Evolutionary conservation across 441 rosid species (phyloP).

Genomic region (Macaranga tanarius): DNA sequence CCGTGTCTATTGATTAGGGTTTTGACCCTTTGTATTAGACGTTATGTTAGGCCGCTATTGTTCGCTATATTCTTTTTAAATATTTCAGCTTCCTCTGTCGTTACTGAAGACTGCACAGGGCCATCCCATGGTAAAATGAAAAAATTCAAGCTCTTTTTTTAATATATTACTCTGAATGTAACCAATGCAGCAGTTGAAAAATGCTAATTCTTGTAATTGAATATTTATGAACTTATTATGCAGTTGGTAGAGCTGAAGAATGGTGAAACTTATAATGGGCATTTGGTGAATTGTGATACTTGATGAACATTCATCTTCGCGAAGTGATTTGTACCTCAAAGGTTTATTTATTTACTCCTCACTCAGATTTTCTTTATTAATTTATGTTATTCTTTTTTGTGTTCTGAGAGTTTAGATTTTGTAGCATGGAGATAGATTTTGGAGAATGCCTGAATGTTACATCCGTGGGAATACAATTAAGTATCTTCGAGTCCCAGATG

Average conservation of each 20-base stretch:
- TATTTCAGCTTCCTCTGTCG: slow-evolving; percentile 86
- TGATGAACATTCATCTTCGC: slow-evolving; percentile 98
- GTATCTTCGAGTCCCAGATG: slow-evolving; percentile 93
- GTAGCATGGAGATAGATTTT: slow-evolving; percentile 96
- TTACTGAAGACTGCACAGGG: slow-evolving; percentile 94
- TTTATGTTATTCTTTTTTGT: background rate
- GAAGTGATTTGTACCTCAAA: slow-evolving; percentile 97
- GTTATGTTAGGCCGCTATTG: too few relatives aligned
- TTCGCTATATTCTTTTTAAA: background rate
- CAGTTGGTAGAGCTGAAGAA: slow-evolving; percentile 92
- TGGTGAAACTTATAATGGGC: slow-evolving; percentile 97
- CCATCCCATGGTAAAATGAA: slow-evolving; percentile 67
- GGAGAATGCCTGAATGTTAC: slow-evolving; percentile 98
- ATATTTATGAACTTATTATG: background rate
- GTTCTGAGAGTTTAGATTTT: slow-evolving; percentile 9
- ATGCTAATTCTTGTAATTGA: too few relatives aligned
- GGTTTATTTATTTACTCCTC: slow-evolving; percentile 27
- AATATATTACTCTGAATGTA: too few relatives aligned
- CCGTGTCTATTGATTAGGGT: background rate
- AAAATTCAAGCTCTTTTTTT: too few relatives aligned
- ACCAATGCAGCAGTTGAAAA: too few relatives aligned
- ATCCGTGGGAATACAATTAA: slow-evolving; percentile 95
- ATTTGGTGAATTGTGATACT: slow-evolving; percentile 91
- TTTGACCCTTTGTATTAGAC: background rate
- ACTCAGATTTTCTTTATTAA: background rate